These are phyloP conservation scores for Artemisia argyi DNA, from an alignment of 129 eudicot genomes.

Conservation along the genomic window DNA sequence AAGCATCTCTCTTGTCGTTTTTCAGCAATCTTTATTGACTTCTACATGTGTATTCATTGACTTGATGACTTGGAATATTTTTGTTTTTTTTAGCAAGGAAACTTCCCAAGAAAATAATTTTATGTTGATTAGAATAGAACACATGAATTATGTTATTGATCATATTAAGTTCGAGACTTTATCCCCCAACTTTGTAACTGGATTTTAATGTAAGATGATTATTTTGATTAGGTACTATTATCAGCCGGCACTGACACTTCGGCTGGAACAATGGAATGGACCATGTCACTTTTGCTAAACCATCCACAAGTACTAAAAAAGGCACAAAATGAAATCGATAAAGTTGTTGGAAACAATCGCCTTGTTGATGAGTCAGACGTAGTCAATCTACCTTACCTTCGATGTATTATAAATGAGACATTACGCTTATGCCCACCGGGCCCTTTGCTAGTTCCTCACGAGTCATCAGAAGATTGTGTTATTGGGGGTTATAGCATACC, in stretches of 20 bases:
- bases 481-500: conserved; percentile 42
- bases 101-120: no score
- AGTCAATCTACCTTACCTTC: conserved; percentile 33
- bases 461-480: conserved; percentile 39
- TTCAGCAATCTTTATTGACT: background rate
- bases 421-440: conserved; percentile 31
- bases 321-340: conserved; percentile 40
- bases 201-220: background rate
- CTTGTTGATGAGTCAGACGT: conserved; percentile 41
- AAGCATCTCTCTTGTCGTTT: background rate
- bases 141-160: no score
- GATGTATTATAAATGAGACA: conserved; percentile 36
- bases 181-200: no score
- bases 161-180: no score
- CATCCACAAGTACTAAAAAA: conserved; percentile 31
- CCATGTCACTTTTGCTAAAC: conserved; percentile 33
- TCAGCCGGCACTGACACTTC: conserved; percentile 45
- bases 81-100: no score
- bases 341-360: conserved; percentile 16
- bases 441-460: conserved; percentile 36
- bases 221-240: conserved; percentile 24
- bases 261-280: conserved; percentile 46
- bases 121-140: no score
- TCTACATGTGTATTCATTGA: background rate
- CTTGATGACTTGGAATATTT: background rate